These are phyloP conservation scores for Cladosporium sp. DNA, from an alignment of 2,329 filamentous ascomycete genomes.

Conservation along the genomic window DNA sequence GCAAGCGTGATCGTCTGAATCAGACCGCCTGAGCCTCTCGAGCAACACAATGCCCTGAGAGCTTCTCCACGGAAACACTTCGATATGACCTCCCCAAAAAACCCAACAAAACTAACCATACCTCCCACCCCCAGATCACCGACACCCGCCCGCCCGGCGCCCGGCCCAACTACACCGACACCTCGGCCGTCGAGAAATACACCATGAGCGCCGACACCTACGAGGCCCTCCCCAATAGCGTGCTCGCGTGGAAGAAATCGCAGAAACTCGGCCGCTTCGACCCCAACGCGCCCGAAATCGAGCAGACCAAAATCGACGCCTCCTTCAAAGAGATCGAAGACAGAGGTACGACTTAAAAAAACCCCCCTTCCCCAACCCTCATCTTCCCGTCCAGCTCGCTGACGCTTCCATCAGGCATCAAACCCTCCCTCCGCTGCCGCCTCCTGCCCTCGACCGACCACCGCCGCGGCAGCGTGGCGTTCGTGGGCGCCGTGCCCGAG, in stretches of 20 bases:
- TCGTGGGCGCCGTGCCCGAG: slow-evolving; percentile 67
- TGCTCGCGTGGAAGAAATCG: slow-evolving; percentile 91
- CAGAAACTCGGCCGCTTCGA: slow-evolving; percentile 96
- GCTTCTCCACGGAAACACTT: no score
- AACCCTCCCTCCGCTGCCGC: slow-evolving; percentile 36
- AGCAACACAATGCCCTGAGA: no score
- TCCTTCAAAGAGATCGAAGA: slow-evolving; percentile 63
- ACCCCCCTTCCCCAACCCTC: no score
- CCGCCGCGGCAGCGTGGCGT: slow-evolving; percentile 63
- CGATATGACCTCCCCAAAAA: background rate
- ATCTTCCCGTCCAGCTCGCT: background rate
- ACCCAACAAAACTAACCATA: background rate
- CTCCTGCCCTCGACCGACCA: slow-evolving; percentile 57
- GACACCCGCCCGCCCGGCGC: slow-evolving; percentile 72
- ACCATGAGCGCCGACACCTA: slow-evolving; percentile 82
- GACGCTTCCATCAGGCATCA: slow-evolving; percentile 34
- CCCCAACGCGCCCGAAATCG: slow-evolving; percentile 67
- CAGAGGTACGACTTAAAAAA: slow-evolving; percentile 46
- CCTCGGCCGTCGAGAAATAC: slow-evolving; percentile 79
- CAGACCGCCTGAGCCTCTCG: no score
- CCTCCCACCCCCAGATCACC: slow-evolving; percentile 51
- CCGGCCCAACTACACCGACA: slow-evolving; percentile 74
- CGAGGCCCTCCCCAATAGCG: slow-evolving; percentile 76
- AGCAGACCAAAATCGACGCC: slow-evolving; percentile 64
- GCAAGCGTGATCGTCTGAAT: no score